Conservation (phyloP, 768 basidiomycete species). For the Lanmaoa pseudosensibilis region DNA sequence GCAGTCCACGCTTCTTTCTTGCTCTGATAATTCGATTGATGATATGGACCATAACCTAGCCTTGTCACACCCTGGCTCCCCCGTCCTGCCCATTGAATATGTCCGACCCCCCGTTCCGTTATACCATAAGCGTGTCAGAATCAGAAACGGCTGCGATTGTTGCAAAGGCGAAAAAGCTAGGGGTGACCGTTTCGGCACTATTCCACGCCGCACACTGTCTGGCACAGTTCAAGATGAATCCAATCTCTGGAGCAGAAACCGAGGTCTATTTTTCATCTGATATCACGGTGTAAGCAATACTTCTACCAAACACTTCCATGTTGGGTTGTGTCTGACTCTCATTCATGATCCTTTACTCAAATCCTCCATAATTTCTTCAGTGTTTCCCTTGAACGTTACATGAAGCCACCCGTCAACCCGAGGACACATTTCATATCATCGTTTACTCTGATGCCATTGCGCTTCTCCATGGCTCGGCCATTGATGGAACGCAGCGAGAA, state of each 20-base stretch:
- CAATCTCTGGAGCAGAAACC: constrained; percentile 2
- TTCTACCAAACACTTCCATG: neutral
- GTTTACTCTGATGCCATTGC: constrained; percentile 10
- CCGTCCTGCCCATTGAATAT: constrained; percentile 6
- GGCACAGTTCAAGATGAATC: constrained; percentile 24
- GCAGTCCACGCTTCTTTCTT: neutral
- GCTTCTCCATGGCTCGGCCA: constrained; percentile 17
- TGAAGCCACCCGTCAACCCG: constrained; percentile 19
- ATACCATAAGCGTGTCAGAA: neutral
- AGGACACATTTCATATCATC: constrained; percentile 21
- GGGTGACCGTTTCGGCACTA: constrained; percentile 15
- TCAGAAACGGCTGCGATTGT: constrained; percentile 12
- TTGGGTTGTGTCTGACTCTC: neutral
- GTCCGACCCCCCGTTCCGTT: constrained; percentile 9
- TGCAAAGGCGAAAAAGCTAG: constrained; percentile 7
- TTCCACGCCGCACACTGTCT: constrained; percentile 27
- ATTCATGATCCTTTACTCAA: neutral
- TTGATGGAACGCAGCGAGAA: constrained; percentile 11
- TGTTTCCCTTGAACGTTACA: constrained; percentile 18
- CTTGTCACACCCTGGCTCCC: constrained; percentile 8
- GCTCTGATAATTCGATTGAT: neutral
- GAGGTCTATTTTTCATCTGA: constrained; percentile 19
- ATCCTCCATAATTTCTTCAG: neutral
- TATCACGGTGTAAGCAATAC: constrained; percentile 9
- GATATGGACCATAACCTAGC: neutral